Evolutionary conservation across 495 filamentous ascomycete species (phyloP), one percentile per base, ranked within the genome.

Genomic region (Durotheca rogersii): DNA sequence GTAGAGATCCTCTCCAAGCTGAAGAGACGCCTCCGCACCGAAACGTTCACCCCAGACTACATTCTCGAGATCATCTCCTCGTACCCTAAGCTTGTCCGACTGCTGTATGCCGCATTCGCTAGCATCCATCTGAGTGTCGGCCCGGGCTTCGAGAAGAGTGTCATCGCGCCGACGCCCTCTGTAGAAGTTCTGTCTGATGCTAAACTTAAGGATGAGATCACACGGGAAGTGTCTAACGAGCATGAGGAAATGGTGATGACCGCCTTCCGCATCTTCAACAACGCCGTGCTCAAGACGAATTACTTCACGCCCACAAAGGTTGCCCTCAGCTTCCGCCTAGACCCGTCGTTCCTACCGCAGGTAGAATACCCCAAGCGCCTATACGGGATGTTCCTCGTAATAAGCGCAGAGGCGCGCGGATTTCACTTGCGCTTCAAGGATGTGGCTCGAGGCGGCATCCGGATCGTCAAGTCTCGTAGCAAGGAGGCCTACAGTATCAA

Each of bases 281-380:
- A 79, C 39, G 80, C 84, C 34, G 82, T 96, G 25, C 75, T 97
- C 56, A 97, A 96, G 80, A 97, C 93, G 52, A 98, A 98, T 75
- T 98, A 96, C 76, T 98, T 95, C 79, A 98, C 93, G 0, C 93
- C 93, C 0, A 98, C 93, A 46, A 98, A 98, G 76, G 92, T 98
- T 19, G 93, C 94, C 10, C 79, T 98, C 52, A 96, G 90, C 73
- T 98, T 97, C 85, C 84, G 93, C 43, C 74, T 97, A 41, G 85
- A 96, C 60, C 92, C 93, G 4, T 69, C 68, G 6, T 97, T 98
- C 76, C 77, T 98, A 12, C 93, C 93, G 2, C 76, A 86, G 58
- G 79, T 90, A 41, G 93, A 98, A 71, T 98, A 98, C 64, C 89
- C 94, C 34, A 87, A 90, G 67, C 90, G 86, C 7, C 76, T 98